Conservation (phyloP, 768 basidiomycete species). For the Leccinum rimulosum region DNA sequence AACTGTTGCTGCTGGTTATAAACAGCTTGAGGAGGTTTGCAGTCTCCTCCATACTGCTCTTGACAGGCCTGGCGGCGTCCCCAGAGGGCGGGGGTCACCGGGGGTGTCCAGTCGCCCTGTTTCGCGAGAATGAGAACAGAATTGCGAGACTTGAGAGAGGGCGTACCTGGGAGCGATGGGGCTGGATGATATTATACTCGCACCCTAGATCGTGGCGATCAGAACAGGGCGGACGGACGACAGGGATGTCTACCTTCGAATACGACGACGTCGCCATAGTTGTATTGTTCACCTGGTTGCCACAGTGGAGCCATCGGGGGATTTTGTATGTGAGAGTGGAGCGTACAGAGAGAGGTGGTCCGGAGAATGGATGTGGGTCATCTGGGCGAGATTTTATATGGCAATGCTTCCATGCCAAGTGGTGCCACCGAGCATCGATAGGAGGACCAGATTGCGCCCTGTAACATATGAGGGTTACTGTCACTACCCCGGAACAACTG, state of each 20-base stretch:
- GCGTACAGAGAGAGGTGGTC: slow-evolving; percentile 9
- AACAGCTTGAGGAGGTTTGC: slow-evolving; percentile 1
- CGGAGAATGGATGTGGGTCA: neutral
- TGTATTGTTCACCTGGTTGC: slow-evolving; percentile 65
- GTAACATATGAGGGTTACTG: neutral
- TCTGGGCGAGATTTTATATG: slow-evolving; percentile 20
- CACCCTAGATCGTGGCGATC: slow-evolving; percentile 33
- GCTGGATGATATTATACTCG: slow-evolving; percentile 68
- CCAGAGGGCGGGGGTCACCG: slow-evolving; percentile 64
- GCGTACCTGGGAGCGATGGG: slow-evolving; percentile 64
- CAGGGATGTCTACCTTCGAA: slow-evolving; percentile 47
- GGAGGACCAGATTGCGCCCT: neutral
- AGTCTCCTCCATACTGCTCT: slow-evolving; percentile 22
- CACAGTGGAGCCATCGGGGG: slow-evolving; percentile 45
- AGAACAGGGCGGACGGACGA: neutral
- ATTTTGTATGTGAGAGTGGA: slow-evolving; percentile 1
- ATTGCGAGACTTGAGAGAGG: neutral
- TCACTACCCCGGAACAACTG: neutral
- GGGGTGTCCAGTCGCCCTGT: slow-evolving; percentile 69
- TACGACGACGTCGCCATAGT: slow-evolving; percentile 49
- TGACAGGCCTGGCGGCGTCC: slow-evolving; percentile 43
- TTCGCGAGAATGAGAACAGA: slow-evolving; percentile 5
- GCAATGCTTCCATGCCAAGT: slow-evolving; percentile 5
- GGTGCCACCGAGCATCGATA: slow-evolving; percentile 10
- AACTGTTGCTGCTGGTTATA: slow-evolving; percentile 25